phyloP scores from a whole-genome alignment of 1,284 basidiomycete species.

The Sparassis latifolia region DNA sequence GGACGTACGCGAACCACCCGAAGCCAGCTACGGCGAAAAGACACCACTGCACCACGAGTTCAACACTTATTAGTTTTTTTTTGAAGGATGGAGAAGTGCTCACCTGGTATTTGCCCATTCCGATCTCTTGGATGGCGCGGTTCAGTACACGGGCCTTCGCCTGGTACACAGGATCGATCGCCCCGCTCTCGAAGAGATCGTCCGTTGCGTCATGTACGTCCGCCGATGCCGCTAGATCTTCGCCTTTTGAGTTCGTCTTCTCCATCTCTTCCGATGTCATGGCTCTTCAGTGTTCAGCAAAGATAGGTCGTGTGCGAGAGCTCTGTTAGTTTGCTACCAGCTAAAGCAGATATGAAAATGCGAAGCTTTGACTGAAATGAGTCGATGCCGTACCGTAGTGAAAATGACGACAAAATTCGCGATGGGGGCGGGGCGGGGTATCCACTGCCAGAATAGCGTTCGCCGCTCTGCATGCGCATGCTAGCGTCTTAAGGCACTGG shows the following conservation, averaged over 20 bases:
- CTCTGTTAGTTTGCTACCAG: too few species aligned
- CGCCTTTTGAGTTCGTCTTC: constrained; percentile 5
- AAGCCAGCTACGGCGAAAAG: constrained; percentile 58
- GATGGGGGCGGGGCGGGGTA: too few species aligned
- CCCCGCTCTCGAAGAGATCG: constrained; percentile 37
- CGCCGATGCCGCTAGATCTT: neutral
- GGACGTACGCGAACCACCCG: constrained; percentile 64
- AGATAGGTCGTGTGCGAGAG: too few species aligned
- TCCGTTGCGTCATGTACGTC: constrained; percentile 1
- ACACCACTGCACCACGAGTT: constrained; percentile 34
- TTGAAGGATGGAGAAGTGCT: constrained; percentile 5
- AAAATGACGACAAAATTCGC: too few species aligned
- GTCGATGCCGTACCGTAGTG: too few species aligned
- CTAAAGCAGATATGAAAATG: too few species aligned
- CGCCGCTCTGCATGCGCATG: too few species aligned
- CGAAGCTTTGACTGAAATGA: too few species aligned
- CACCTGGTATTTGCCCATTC: constrained; percentile 67
- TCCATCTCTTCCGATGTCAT: constrained; percentile 4
- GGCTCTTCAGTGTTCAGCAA: too few species aligned
- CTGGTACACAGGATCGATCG: constrained; percentile 47
- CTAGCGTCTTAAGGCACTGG: too few species aligned
- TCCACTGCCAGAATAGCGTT: too few species aligned
- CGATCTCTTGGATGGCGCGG: constrained; percentile 51
- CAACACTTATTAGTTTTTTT: neutral
- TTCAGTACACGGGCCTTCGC: constrained; percentile 54